Conservation (phyloP, 1,284 basidiomycete species). For the Leccinum huronense region DNA sequence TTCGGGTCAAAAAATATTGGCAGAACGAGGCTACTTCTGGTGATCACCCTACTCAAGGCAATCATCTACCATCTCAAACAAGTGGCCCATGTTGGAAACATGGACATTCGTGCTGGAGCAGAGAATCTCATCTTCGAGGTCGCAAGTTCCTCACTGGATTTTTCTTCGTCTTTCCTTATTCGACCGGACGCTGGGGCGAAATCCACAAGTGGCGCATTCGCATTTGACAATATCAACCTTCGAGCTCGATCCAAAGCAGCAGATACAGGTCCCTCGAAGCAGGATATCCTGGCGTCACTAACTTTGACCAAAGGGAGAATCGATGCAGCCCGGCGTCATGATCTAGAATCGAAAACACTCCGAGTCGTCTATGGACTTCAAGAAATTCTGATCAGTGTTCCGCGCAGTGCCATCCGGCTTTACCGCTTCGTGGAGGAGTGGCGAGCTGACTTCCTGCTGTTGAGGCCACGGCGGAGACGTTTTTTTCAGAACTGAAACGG, state of each 20-base stretch:
- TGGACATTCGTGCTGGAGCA: conserved; percentile 55
- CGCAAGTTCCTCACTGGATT: conserved; percentile 40
- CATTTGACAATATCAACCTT: conserved; percentile 51
- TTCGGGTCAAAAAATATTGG: conserved; percentile 45
- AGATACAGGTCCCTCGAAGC: conserved; percentile 41
- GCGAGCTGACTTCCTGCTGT: conserved; percentile 74
- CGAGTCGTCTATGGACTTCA: conserved; percentile 47
- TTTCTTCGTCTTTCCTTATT: conserved; percentile 40
- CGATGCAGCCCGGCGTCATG: conserved; percentile 47
- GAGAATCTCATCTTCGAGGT: conserved; percentile 50
- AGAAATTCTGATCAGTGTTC: conserved; percentile 57
- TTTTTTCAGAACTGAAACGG: conserved; percentile 61
- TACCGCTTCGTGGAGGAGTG: conserved; percentile 78
- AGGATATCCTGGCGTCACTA: conserved; percentile 61
- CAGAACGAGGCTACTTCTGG: neutral
- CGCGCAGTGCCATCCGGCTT: conserved; percentile 74
- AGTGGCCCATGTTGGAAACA: conserved; percentile 38
- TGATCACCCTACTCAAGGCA: conserved; percentile 4
- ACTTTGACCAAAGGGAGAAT: conserved; percentile 45
- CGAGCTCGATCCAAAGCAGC: conserved; percentile 53
- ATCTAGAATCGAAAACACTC: conserved; percentile 39
- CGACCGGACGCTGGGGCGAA: conserved; percentile 38
- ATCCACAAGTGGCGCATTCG: conserved; percentile 48
- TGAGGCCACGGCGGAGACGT: conserved; percentile 59
- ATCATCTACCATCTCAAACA: conserved; percentile 18